phyloP scores from a whole-genome alignment of 2,329 filamentous ascomycete genomes.

The Cytospora mali region DNA sequence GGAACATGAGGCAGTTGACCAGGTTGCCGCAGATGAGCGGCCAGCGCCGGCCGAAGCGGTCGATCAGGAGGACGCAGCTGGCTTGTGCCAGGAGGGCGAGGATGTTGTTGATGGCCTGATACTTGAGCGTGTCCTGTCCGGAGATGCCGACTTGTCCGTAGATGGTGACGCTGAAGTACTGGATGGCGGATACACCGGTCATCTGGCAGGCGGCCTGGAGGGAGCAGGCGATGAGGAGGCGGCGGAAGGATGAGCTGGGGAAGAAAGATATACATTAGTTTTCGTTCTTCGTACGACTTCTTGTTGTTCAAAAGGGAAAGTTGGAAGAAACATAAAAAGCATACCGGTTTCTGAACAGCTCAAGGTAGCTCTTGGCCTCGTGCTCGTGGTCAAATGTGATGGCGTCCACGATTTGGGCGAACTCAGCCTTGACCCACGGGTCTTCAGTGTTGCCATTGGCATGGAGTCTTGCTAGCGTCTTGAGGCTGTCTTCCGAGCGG shows the following conservation, averaged over 20 bases:
- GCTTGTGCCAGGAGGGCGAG: constrained; percentile 71
- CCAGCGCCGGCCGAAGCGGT: constrained; percentile 70
- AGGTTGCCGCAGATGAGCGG: constrained; percentile 73
- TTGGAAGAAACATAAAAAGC: constrained; percentile 1
- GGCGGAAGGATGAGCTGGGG: constrained; percentile 64
- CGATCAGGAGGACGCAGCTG: constrained; percentile 69
- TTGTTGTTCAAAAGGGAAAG: too few species aligned
- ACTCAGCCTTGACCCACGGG: constrained; percentile 73
- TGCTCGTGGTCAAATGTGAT: constrained; percentile 69
- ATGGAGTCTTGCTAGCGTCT: constrained; percentile 70
- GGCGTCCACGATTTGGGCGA: constrained; percentile 62
- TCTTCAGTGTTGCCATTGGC: constrained; percentile 67
- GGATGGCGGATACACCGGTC: constrained; percentile 74
- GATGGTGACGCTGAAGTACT: constrained; percentile 72
- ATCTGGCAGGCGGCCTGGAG: constrained; percentile 75
- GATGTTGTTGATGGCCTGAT: constrained; percentile 74
- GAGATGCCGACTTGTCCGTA: constrained; percentile 71
- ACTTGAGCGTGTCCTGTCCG: constrained; percentile 67
- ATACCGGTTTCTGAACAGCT: constrained; percentile 64
- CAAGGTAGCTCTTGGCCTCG: constrained; percentile 69
- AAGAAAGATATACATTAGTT: background rate
- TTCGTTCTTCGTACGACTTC: background rate
- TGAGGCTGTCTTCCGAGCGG: constrained; percentile 64
- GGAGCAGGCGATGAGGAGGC: constrained; percentile 69
- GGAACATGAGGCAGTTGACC: constrained; percentile 71